Conservation (phyloP, 306 rosid genomes). For the Dryas alaskensis region DNA sequence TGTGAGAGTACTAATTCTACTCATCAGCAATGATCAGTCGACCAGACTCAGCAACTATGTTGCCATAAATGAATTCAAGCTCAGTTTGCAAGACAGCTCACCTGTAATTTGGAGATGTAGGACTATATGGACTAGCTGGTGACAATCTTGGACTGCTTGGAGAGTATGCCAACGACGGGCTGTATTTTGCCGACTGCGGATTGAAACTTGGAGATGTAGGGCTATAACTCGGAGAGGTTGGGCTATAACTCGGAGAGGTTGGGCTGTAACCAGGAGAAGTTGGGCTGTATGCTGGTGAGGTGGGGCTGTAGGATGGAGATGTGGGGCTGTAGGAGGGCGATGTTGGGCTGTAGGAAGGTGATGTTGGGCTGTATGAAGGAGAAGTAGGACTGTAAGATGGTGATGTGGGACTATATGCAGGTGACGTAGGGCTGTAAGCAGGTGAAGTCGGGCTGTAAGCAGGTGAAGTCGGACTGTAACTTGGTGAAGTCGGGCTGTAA, state of each 20-base stretch:
- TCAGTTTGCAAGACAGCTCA: constrained; percentile 25
- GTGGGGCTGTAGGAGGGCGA: constrained; percentile 87
- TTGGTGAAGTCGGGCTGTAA: constrained; percentile 71
- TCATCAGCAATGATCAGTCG: background rate
- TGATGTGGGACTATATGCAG: constrained; percentile 70
- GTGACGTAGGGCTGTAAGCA: constrained; percentile 80
- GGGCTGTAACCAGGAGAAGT: constrained; percentile 67
- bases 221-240: constrained; percentile 70
- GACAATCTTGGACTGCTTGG: constrained; percentile 95
- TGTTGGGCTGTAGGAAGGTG: constrained; percentile 77
- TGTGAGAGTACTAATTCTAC: background rate
- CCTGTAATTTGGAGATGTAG: constrained; percentile 96
- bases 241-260: constrained; percentile 63
- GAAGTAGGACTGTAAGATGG: constrained; percentile 69
- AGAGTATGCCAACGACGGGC: constrained; percentile 91
- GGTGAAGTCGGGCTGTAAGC: constrained; percentile 84
- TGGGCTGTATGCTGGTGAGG: constrained; percentile 78
- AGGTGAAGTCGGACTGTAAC: constrained; percentile 77
- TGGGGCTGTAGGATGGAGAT: constrained; percentile 76
- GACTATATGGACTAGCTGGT: constrained; percentile 95
- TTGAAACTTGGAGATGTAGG: constrained; percentile 93
- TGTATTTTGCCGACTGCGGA: constrained; percentile 91
- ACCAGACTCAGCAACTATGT: background rate
- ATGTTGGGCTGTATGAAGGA: constrained; percentile 64
- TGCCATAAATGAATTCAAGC: background rate